phyloP scores from a whole-genome alignment of 164 flowering plant species.

The grape (Vitis vinifera) region ASM3070453v1 NC_081810.1:16442501-16443000 shows the following conservation, averaged over 20 bases:
- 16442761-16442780: slow-evolving; percentile 63
- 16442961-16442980: slow-evolving; percentile 61
- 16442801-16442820: slow-evolving; percentile 45
- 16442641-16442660: slow-evolving; percentile 65
- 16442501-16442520: slow-evolving; percentile 54
- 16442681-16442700: slow-evolving; percentile 58
- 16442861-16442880: slow-evolving; percentile 68
- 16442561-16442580: slow-evolving; percentile 69
- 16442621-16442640: slow-evolving; percentile 63
- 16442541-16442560: slow-evolving; percentile 66
- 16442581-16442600: slow-evolving; percentile 60
- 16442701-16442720: slow-evolving; percentile 49
- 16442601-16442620: slow-evolving; percentile 62
- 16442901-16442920: slow-evolving; percentile 57
- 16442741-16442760: slow-evolving; percentile 57
- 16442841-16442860: slow-evolving; percentile 58
- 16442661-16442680: slow-evolving; percentile 54
- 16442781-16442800: slow-evolving; percentile 59
- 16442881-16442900: slow-evolving; percentile 57
- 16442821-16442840: slow-evolving; percentile 55
- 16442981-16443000: slow-evolving; percentile 64
- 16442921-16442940: slow-evolving; percentile 61
- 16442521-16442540: slow-evolving; percentile 44
- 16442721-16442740: slow-evolving; percentile 52
- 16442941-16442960: slow-evolving; percentile 47